Percentiles rank a stretch among this genome's conserved stretches.
Conservation (phyloP, 2,329 filamentous ascomycete genomes). For the Fusarium verrucosum region DNA sequence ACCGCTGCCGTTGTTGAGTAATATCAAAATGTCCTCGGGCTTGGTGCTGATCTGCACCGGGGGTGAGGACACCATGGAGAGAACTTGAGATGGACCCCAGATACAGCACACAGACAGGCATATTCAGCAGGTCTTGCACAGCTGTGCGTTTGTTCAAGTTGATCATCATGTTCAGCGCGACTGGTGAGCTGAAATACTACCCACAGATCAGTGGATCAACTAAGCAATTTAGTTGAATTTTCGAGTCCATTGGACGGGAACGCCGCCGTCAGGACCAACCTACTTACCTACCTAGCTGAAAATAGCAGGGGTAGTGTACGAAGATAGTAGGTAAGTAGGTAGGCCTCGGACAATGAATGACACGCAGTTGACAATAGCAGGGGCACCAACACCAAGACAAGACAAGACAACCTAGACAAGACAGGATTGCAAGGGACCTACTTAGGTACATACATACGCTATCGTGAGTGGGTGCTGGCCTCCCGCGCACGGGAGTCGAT, state of each 20-base stretch:
- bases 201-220: conserved; percentile 21
- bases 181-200: conserved; percentile 5
- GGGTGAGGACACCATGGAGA: conserved; percentile 1
- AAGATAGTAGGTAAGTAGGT: no score
- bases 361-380: conserved; percentile 36
- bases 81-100: conserved; percentile 5
- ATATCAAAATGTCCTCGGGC: conserved; percentile 7
- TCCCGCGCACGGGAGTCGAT: conserved; percentile 32
- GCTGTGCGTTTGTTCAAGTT: not conserved
- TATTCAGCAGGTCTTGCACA: not conserved
- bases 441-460: not conserved
- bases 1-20: conserved; percentile 19
- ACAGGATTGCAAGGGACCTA: conserved; percentile 21
- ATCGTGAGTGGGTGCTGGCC: conserved; percentile 13
- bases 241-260: conserved; percentile 27
- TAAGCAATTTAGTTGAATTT: conserved; percentile 11
- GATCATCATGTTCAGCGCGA: conserved; percentile 10
- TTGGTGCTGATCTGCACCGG: not conserved
- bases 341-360: conserved; percentile 33
- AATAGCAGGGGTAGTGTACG: conserved; percentile 27
- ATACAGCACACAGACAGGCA: conserved; percentile 5
- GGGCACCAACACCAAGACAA: conserved; percentile 21
- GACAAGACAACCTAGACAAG: no score
- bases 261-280: conserved; percentile 25
- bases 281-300: conserved; percentile 14